Percentiles rank a stretch among this genome's conserved stretches.
phyloP scores from a whole-genome alignment of 495 filamentous ascomycete species.

The Glonium stellatum region DNA sequence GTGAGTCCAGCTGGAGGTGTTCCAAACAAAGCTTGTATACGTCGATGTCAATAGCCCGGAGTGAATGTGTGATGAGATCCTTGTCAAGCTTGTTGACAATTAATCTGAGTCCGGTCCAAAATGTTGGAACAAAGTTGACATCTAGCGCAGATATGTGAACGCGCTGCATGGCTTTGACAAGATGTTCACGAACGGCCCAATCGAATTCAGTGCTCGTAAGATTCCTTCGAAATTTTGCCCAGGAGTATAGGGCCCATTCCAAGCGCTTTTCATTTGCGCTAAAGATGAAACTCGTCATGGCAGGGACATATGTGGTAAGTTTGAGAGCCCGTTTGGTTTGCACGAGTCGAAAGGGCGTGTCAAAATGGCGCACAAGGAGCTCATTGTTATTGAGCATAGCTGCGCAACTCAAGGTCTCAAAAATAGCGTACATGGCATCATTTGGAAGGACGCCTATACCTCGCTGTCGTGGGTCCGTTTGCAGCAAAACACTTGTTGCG shows the following conservation, averaged over 20 bases:
- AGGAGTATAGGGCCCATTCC: conserved; percentile 62
- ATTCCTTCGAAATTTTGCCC: conserved; percentile 50
- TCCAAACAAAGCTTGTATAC: conserved; percentile 70
- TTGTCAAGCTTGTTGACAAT: conserved; percentile 66
- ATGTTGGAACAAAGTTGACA: conserved; percentile 48
- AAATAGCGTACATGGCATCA: conserved; percentile 51
- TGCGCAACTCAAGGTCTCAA: conserved; percentile 58
- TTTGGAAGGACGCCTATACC: conserved; percentile 44
- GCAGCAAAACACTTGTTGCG: conserved; percentile 44
- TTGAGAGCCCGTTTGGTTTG: conserved; percentile 66
- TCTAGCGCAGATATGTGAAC: conserved; percentile 40
- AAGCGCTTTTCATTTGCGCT: conserved; percentile 51
- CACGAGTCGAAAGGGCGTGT: conserved; percentile 67
- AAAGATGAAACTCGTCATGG: conserved; percentile 76
- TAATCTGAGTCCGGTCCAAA: conserved; percentile 68
- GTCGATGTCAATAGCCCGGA: conserved; percentile 72
- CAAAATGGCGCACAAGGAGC: conserved; percentile 55
- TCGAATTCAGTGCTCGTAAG: conserved; percentile 68
- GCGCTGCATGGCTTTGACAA: conserved; percentile 40
- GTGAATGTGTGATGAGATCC: conserved; percentile 65
- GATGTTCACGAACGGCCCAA: conserved; percentile 65
- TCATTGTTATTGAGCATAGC: conserved; percentile 49
- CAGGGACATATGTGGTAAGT: conserved; percentile 63
- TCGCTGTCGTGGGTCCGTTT: conserved; percentile 44
- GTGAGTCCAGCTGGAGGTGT: conserved; percentile 57